phyloP scores from a whole-genome alignment of 352 stramenopile species.

The Paralagenidium karlingii region DNA sequence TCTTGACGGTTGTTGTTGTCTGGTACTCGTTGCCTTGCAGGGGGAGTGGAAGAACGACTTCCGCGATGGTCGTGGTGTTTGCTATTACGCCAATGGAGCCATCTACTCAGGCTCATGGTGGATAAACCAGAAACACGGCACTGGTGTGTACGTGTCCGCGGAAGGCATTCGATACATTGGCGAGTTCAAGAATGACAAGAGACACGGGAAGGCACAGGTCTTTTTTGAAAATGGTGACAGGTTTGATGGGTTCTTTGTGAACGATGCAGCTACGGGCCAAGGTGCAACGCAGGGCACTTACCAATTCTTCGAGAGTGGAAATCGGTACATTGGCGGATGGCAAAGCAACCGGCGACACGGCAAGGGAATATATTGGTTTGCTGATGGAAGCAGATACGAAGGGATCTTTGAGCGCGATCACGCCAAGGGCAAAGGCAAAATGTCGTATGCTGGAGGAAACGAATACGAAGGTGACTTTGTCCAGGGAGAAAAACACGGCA shows the following conservation, averaged over 20 bases:
- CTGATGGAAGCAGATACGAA: slow-evolving; percentile 50
- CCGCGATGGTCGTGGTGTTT: slow-evolving; percentile 49
- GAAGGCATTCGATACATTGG: slow-evolving; percentile 72
- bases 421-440: slow-evolving; percentile 58
- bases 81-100: slow-evolving; percentile 61
- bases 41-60: slow-evolving; percentile 51
- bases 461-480: slow-evolving; percentile 53
- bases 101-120: slow-evolving; percentile 67
- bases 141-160: slow-evolving; percentile 49
- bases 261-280: slow-evolving; percentile 28
- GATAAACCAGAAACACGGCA: slow-evolving; percentile 33
- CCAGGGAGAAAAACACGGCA: slow-evolving; percentile 51
- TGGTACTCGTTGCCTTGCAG: slow-evolving; percentile 5
- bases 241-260: slow-evolving; percentile 57
- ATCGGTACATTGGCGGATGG: slow-evolving; percentile 77
- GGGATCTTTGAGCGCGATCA: slow-evolving; percentile 46
- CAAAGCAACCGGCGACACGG: slow-evolving; percentile 63
- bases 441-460: slow-evolving; percentile 45
- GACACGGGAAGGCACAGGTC: slow-evolving; percentile 56
- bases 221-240: slow-evolving; percentile 65
- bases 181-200: slow-evolving; percentile 45
- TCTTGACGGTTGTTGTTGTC: slow-evolving; percentile 7
- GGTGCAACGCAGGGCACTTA: slow-evolving; percentile 45
- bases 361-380: slow-evolving; percentile 49
- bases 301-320: slow-evolving; percentile 48